These are phyloP conservation scores for Linum tenue DNA, from an alignment of 345 rosid species.

Conservation along the genomic window DNA sequence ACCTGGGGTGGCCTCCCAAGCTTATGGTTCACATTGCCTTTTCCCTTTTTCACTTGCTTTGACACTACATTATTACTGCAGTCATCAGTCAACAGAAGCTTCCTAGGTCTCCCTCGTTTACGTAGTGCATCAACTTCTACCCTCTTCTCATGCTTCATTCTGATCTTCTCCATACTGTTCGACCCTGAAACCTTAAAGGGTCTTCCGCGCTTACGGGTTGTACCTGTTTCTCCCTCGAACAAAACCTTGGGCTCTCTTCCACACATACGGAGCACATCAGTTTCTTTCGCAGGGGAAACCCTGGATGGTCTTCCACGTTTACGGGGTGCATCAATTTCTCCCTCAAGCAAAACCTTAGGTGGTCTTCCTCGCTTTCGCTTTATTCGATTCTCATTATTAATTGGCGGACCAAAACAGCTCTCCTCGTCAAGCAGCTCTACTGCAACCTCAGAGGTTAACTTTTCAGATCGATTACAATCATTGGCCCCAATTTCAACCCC, in stretches of 20 bases:
- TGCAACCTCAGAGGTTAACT: not conserved
- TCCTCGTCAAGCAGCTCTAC: conserved; percentile 5
- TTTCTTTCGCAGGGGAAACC: not conserved
- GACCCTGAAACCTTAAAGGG: not conserved
- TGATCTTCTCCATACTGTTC: not conserved
- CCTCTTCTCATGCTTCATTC: conserved; percentile 9
- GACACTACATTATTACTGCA: not conserved
- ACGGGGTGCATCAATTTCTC: not conserved
- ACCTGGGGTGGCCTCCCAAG: not conserved
- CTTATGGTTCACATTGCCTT: not conserved
- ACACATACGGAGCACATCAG: not conserved
- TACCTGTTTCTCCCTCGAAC: not conserved
- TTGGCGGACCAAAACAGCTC: conserved; percentile 4
- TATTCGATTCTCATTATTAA: conserved; percentile 13
- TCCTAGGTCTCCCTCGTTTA: not conserved
- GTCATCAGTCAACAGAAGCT: not conserved
- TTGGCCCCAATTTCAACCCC: not conserved
- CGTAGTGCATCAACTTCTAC: conserved; percentile 1
- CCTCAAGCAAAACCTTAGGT: not conserved
- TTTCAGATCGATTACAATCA: not conserved
- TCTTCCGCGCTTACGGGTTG: not conserved
- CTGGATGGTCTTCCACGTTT: conserved; percentile 21
- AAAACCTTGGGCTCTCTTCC: no score
- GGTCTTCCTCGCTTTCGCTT: conserved; percentile 23
- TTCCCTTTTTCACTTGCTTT: not conserved